phyloP scores from a whole-genome alignment of 2,329 filamentous ascomycete species.

The Penicillium sp. region DNA sequence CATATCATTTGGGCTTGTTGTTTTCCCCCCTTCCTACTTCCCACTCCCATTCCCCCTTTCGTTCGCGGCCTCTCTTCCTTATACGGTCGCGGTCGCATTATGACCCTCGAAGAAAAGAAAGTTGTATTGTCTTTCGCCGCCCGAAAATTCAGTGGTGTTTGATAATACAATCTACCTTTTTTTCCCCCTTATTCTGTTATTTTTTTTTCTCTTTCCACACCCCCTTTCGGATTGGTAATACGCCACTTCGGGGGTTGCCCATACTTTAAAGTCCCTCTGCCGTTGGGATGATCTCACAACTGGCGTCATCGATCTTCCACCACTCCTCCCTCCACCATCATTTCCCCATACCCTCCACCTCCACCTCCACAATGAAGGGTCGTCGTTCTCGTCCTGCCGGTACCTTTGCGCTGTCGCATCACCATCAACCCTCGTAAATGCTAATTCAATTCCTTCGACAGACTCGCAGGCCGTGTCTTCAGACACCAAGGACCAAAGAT shows the following conservation, averaged over 20 bases:
- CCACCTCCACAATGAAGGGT: slow-evolving; percentile 33
- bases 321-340: slow-evolving; percentile 9
- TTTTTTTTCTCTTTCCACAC: slow-evolving; percentile 15
- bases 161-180: slow-evolving; percentile 5
- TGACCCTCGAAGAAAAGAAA: neutral
- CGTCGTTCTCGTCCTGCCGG: slow-evolving; percentile 28
- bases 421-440: slow-evolving; percentile 22
- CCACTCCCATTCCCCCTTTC: neutral
- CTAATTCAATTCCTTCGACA: slow-evolving; percentile 33
- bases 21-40: neutral
- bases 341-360: slow-evolving; percentile 21
- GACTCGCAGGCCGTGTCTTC: slow-evolving; percentile 43
- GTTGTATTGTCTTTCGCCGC: slow-evolving; percentile 6
- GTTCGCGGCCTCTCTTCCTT: neutral
- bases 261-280: slow-evolving; percentile 36
- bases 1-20: neutral
- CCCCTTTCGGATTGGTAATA: slow-evolving; percentile 40
- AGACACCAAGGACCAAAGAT: slow-evolving; percentile 44
- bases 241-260: slow-evolving; percentile 35
- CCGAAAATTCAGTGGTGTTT: slow-evolving; percentile 4
- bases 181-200: neutral
- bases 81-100: slow-evolving; percentile 7
- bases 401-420: slow-evolving; percentile 32
- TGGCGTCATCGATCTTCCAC: slow-evolving; percentile 44
- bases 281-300: slow-evolving; percentile 46